Percentiles rank a stretch among this genome's conserved stretches.
Conservation (phyloP, 1,139 yeast genomes). For the Sugiyamaella pinicola region DNA sequence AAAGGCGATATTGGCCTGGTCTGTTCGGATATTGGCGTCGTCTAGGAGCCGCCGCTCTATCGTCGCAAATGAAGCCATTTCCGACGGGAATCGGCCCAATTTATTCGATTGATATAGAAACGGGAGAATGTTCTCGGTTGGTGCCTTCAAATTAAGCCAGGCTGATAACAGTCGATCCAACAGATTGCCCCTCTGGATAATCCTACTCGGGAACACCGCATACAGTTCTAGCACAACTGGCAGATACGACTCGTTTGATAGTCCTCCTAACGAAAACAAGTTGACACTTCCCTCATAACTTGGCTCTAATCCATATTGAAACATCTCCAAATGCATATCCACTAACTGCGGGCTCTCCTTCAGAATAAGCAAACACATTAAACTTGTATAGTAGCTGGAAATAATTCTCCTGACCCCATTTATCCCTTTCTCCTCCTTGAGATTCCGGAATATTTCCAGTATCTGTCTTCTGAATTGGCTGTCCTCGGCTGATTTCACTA, state of each 20-base stretch:
- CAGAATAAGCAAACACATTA: conserved; percentile 6
- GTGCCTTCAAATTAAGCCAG: conserved; percentile 7
- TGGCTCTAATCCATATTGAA: background rate
- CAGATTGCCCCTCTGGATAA: background rate
- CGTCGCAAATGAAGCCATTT: background rate
- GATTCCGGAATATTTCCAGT: background rate
- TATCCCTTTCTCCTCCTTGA: background rate
- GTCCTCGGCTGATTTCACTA: background rate
- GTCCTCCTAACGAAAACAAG: background rate
- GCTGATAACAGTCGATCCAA: conserved; percentile 1
- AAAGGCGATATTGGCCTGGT: background rate
- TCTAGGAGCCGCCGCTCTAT: conserved; percentile 5
- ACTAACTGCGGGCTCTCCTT: conserved; percentile 11
- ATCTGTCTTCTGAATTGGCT: background rate
- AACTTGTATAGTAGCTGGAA: conserved; percentile 7
- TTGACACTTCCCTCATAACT: background rate
- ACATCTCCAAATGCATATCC: conserved; percentile 14
- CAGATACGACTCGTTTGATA: conserved; percentile 4
- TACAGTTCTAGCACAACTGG: conserved; percentile 12
- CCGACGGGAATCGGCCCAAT: conserved; percentile 7
- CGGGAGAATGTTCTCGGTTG: conserved; percentile 6
- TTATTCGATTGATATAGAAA: background rate
- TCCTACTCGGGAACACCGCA: conserved; percentile 7
- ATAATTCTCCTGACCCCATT: background rate
- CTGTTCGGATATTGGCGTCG: background rate